Percentiles rank a stretch among this genome's conserved stretches.
Evolutionary conservation across 257 asterid genomes (phyloP).

Genomic region (Primulina huaijiensis): DNA sequence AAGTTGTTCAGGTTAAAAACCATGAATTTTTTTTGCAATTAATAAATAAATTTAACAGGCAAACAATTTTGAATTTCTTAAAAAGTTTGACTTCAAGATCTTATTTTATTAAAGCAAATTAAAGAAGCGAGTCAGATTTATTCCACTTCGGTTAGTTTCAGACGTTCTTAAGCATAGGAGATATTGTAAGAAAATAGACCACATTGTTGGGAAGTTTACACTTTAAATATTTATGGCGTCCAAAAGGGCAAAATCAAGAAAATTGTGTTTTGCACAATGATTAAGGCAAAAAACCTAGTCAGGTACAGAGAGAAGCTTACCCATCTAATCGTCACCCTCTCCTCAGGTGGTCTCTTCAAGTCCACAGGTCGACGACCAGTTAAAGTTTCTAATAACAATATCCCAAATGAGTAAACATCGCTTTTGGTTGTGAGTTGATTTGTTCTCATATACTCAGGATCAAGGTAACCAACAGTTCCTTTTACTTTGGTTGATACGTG

Average conservation of each 20-base stretch:
- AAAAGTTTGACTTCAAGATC: background rate
- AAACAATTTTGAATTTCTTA: background rate
- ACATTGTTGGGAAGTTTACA: background rate
- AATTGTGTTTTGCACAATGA: background rate
- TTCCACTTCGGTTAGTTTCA: background rate
- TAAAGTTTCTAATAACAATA: constrained; percentile 72
- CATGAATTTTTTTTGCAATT: background rate
- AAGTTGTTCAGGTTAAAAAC: background rate
- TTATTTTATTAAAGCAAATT: too few relatives aligned
- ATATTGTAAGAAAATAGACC: background rate
- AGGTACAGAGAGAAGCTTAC: constrained; percentile 40
- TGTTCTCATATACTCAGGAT: constrained; percentile 95
- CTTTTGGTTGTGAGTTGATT: constrained; percentile 82
- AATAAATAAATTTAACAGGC: background rate
- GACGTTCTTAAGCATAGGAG: background rate
- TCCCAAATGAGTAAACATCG: constrained; percentile 93
- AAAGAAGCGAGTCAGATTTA: background rate
- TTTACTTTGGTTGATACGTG: constrained; percentile 85
- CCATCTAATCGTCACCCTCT: constrained; percentile 90
- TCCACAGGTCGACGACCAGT: constrained; percentile 98
- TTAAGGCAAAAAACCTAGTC: background rate
- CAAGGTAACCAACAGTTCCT: constrained; percentile 97
- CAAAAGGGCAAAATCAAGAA: background rate
- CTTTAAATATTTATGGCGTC: background rate
- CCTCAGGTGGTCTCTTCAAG: constrained; percentile 58